Evolutionary conservation across 2,329 filamentous ascomycete genomes (phyloP).

Genomic region (Claviceps arundinis): DNA sequence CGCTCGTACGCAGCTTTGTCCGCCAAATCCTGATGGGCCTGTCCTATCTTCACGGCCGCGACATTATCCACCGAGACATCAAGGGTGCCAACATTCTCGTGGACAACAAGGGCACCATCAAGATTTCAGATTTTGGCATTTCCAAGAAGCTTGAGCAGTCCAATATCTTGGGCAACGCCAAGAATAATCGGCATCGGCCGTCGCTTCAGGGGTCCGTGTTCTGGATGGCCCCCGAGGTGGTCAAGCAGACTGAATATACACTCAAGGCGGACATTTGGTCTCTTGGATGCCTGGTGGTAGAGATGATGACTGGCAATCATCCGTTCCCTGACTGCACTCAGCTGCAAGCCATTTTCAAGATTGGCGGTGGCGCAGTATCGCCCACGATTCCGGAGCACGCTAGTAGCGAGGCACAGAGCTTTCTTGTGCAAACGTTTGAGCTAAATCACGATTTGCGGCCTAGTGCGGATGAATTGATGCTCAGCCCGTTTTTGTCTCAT

Average conservation of each 20-base stretch:
- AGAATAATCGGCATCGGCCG: constrained; percentile 53
- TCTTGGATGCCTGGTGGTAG: constrained; percentile 87
- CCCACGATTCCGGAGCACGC: constrained; percentile 81
- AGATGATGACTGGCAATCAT: constrained; percentile 97
- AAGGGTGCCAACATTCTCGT: constrained; percentile 98
- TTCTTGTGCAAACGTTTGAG: constrained; percentile 84
- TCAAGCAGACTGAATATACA: constrained; percentile 94
- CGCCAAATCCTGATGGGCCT: constrained; percentile 88
- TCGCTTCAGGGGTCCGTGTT: constrained; percentile 96
- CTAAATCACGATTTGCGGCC: constrained; percentile 87
- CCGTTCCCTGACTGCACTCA: constrained; percentile 96
- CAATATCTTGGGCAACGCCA: constrained; percentile 60
- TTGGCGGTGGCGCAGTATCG: constrained; percentile 74
- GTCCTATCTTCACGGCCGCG: constrained; percentile 81
- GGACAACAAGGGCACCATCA: constrained; percentile 97
- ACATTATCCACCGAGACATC: constrained; percentile 98
- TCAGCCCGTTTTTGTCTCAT: constrained; percentile 67
- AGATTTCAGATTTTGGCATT: constrained; percentile 98
- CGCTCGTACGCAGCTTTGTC: constrained; percentile 89
- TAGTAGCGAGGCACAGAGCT: constrained; percentile 69
- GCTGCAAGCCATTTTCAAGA: constrained; percentile 97
- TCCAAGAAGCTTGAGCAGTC: constrained; percentile 93
- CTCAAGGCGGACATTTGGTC: constrained; percentile 99
- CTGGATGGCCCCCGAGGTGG: constrained; percentile 99
- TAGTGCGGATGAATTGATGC: constrained; percentile 79